Base-by-base conservation (phyloP, 2,329 filamentous ascomycete genomes). In the Zalaria sp. region DNA sequence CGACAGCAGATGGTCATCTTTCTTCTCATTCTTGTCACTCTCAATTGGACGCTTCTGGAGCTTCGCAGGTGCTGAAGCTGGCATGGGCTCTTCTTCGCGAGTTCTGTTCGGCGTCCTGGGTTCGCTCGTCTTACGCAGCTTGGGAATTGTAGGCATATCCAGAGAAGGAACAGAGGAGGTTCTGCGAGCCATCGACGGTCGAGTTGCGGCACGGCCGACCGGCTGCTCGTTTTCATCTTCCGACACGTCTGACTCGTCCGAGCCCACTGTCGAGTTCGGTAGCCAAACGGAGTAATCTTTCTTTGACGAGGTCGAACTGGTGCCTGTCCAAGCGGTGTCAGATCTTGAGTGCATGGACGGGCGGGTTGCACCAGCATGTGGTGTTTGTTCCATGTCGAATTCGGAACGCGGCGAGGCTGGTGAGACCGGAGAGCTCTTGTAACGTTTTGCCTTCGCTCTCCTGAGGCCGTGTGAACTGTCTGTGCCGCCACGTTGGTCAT, bases 231-330 rank as follows among this genome's bases (percentile, higher is more conserved):
- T 47, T 35, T 57, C 54, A n/a, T 53, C 49, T 4, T 47, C 51
- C 8, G 53, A 49, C 25, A 57, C 57, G 32, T 55, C 52, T 8
- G 53, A 46, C 5, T 42, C 56, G 38, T 53, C 46, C 29, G 50
- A 49, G 44, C 60, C 52, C 6, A 53, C 47, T 34, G 64, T 60
- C 3, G 63, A 64, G 3, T 58, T 53, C 26, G 67, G 67, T 52
- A 69, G 57, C 67, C 67, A 71, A 8, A 71, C 67, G 40, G 61
- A 67, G 51, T 65, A 70, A 37, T 61, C 61, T 47, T 63, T 64
- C 42, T 56, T 47, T 9, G 51, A 48, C 36, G 49, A 47, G 34
- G 48, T 48, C 38, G 47, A 42, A 57, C 53, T n/a, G 49, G 50
- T 32, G 29, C 7, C 29, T 7, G 38, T 44, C 39, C 40, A 36